A percentile compares a stretch with the other conserved stretches of the same genome.
These are phyloP conservation scores for Mediolabrus comicus DNA, from an alignment of 108 stramenopile genomes.

Conservation along the genomic window DNA sequence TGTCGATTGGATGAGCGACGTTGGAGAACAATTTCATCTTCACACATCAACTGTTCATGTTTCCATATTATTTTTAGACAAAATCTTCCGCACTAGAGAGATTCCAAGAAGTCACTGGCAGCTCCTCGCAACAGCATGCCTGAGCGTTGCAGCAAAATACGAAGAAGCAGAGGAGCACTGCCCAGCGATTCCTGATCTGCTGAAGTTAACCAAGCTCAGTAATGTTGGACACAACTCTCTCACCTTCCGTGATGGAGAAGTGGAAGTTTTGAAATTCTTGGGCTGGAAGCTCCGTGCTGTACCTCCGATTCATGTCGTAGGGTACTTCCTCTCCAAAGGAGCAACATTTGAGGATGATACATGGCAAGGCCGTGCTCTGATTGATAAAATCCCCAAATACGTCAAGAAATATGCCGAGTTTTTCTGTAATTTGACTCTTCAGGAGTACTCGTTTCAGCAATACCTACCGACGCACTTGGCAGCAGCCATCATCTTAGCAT, in stretches of 20 bases:
- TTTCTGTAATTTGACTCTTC: constrained; percentile 92
- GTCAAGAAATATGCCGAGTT: constrained; percentile 93
- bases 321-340: constrained; percentile 83
- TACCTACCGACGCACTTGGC: constrained; percentile 84
- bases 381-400: constrained; percentile 91
- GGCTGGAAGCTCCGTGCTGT: constrained; percentile 83
- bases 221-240: constrained; percentile 73
- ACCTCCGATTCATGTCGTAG: constrained; percentile 77
- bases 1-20: constrained; percentile 93
- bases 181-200: constrained; percentile 82
- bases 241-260: constrained; percentile 86
- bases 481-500: constrained; percentile 81
- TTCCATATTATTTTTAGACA: constrained; percentile 82
- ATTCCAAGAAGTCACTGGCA: constrained; percentile 86
- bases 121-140: constrained; percentile 89
- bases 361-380: constrained; percentile 81
- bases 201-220: constrained; percentile 77
- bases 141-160: constrained; percentile 88
- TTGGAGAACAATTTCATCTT: constrained; percentile 82
- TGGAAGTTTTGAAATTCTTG: constrained; percentile 73
- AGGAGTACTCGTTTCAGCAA: constrained; percentile 90
- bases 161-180: constrained; percentile 92
- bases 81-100: constrained; percentile 72
- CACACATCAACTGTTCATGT: constrained; percentile 86
- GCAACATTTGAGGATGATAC: constrained; percentile 73